Evolutionary conservation across 2,329 filamentous ascomycete genomes (phyloP).

Genomic region (Fusarium penzigii): DNA sequence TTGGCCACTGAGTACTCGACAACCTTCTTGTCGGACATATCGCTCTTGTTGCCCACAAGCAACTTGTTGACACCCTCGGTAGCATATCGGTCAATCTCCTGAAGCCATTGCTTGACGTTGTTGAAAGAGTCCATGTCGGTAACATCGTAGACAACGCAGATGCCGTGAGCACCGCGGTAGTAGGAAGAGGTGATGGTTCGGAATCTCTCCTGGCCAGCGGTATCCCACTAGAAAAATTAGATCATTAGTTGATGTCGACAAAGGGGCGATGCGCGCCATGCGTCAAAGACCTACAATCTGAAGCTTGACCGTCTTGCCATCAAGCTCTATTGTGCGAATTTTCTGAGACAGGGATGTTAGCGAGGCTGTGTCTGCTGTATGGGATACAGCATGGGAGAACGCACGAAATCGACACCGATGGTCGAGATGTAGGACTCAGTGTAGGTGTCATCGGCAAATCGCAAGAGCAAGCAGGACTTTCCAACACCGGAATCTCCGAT

Average conservation of each 20-base stretch:
- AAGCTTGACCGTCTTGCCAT: conserved; percentile 99
- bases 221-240: conserved; percentile 77
- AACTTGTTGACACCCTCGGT: conserved; percentile 99
- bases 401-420: conserved; percentile 97
- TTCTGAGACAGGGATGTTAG: conserved; percentile 60
- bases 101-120: conserved; percentile 99
- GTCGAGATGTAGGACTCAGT: conserved; percentile 99
- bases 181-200: conserved; percentile 99
- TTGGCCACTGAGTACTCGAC: conserved; percentile 99
- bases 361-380: conserved; percentile 4
- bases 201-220: conserved; percentile 98
- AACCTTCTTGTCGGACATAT: conserved; percentile 99
- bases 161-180: conserved; percentile 98
- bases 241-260: conserved; percentile 6
- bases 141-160: conserved; percentile 99
- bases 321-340: conserved; percentile 99
- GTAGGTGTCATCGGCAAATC: conserved; percentile 98
- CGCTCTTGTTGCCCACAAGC: conserved; percentile 99
- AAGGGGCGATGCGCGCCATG: not conserved
- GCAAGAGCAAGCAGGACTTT: conserved; percentile 97
- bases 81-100: conserved; percentile 98
- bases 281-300: conserved; percentile 77
- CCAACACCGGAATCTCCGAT: conserved; percentile 99
- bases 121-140: conserved; percentile 99
- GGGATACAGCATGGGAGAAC: conserved; percentile 38